phyloP scores from a whole-genome alignment of 208 protist species.

The Herpetomonas tarakana region DNA sequence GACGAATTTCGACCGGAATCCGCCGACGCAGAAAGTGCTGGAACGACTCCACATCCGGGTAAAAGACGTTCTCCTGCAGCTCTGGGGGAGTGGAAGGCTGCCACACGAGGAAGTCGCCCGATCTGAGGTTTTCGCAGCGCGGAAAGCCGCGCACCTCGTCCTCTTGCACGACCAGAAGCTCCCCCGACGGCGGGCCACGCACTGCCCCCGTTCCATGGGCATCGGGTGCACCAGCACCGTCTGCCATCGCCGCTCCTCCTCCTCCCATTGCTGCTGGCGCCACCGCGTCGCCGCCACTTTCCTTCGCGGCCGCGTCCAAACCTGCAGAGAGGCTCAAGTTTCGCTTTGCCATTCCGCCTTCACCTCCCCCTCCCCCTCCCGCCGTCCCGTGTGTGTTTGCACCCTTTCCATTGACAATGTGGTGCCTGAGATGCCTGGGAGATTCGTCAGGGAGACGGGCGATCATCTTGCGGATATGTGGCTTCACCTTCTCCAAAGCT shows the following conservation, averaged over 20 bases:
- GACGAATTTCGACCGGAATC: conserved; percentile 71
- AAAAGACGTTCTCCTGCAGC: conserved; percentile 67
- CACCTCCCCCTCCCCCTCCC: no score
- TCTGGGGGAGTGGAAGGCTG: conserved; percentile 43
- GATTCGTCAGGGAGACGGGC: conserved; percentile 38
- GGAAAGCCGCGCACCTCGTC: conserved; percentile 39
- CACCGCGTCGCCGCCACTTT: not conserved
- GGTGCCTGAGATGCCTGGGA: conserved; percentile 38
- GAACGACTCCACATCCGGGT: conserved; percentile 73
- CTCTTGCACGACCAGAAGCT: conserved; percentile 43
- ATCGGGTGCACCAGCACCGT: no score
- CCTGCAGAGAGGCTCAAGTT: conserved; percentile 5
- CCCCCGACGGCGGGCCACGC: conserved; percentile 17
- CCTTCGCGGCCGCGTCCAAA: not conserved
- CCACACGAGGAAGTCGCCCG: conserved; percentile 74
- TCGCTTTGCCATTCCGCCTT: not conserved
- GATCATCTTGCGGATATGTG: conserved; percentile 55
- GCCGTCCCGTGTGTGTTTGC: no score
- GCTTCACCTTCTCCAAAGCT: conserved; percentile 46
- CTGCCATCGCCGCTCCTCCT: conserved; percentile 21
- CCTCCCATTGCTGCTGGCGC: conserved; percentile 14
- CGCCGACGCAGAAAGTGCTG: conserved; percentile 71
- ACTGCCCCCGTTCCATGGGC: not conserved
- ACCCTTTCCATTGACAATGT: conserved; percentile 15
- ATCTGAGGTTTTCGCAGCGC: conserved; percentile 35